phyloP scores from a whole-genome alignment of 2,329 filamentous ascomycete species.

The Aurifilum marmelostoma region DNA sequence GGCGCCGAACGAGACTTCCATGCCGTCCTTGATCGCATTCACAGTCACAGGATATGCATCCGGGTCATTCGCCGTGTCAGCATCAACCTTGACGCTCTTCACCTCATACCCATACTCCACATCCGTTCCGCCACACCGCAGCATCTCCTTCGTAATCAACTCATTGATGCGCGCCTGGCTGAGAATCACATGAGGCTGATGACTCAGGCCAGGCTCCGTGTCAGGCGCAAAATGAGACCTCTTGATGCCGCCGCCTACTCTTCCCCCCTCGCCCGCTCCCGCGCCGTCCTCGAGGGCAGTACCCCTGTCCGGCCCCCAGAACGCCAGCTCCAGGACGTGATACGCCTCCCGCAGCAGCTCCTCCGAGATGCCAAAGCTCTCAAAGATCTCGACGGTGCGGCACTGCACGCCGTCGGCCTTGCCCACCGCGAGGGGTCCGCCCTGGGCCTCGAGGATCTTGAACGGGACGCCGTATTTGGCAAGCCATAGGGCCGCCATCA shows the following conservation, averaged over 20 bases:
- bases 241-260: conserved; percentile 42
- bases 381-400: conserved; percentile 64
- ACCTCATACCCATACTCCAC: conserved; percentile 61
- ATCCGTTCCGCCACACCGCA: conserved; percentile 38
- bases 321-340: conserved; percentile 60
- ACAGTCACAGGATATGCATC: conserved; percentile 50
- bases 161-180: conserved; percentile 60
- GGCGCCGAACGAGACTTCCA: conserved; percentile 45
- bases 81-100: conserved; percentile 53
- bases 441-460: conserved; percentile 60
- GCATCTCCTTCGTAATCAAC: conserved; percentile 57
- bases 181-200: conserved; percentile 59
- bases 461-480: conserved; percentile 58
- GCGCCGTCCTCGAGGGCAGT: background rate
- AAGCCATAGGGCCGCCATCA: conserved; percentile 65
- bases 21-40: conserved; percentile 45
- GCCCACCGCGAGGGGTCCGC: conserved; percentile 58
- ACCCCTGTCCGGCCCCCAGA: conserved; percentile 50
- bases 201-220: conserved; percentile 54
- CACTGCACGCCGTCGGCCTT: conserved; percentile 68
- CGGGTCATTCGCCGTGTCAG: conserved; percentile 39
- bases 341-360: conserved; percentile 59
- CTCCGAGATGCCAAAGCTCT: conserved; percentile 60
- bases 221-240: conserved; percentile 55
- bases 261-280: background rate